A percentile compares a stretch with the other conserved stretches of the same genome.
phyloP scores from a whole-genome alignment of 129 eudicot genomes.

The Chrysanthemum makinoi region DNA sequence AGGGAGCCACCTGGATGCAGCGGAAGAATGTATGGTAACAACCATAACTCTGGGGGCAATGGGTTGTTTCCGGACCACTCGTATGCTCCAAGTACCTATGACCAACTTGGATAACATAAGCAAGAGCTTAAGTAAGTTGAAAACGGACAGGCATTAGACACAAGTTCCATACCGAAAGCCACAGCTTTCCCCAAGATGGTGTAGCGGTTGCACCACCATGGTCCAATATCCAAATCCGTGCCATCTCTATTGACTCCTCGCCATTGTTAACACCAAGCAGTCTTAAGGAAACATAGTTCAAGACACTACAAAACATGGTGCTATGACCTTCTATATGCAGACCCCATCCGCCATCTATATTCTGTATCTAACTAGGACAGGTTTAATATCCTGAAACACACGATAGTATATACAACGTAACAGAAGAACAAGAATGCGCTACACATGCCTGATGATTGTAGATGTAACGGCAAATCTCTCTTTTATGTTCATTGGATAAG shows the following conservation, averaged over 20 bases:
- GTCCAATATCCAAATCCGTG: slow-evolving; percentile 78
- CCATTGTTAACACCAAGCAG: slow-evolving; percentile 79
- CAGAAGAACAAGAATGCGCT: not conserved
- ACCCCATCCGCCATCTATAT: slow-evolving; percentile 98
- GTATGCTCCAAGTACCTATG: slow-evolving; percentile 82
- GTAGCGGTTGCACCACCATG: slow-evolving; percentile 93
- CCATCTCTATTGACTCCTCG: slow-evolving; percentile 84
- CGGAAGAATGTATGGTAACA: slow-evolving; percentile 73
- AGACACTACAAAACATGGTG: slow-evolving; percentile 88
- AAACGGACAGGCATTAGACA: too few relatives aligned
- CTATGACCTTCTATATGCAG: slow-evolving; percentile 96
- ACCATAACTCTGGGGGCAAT: slow-evolving; percentile 90
- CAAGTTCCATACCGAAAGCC: slow-evolving; percentile 69
- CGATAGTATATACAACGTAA: not conserved
- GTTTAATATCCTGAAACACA: not conserved
- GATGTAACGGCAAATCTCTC: slow-evolving; percentile 84
- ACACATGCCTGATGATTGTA: slow-evolving; percentile 93
- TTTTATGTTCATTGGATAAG: slow-evolving; percentile 76
- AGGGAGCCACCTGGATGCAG: slow-evolving; percentile 72
- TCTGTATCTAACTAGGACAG: slow-evolving; percentile 43
- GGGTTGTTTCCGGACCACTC: slow-evolving; percentile 98
- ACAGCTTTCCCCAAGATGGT: slow-evolving; percentile 97
- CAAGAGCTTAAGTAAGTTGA: too few relatives aligned
- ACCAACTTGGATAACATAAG: not conserved
- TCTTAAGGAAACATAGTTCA: slow-evolving; percentile 86